phyloP scores from a whole-genome alignment of 371 early-diverging fungal genomes.

The Mucor indicus region DNA sequence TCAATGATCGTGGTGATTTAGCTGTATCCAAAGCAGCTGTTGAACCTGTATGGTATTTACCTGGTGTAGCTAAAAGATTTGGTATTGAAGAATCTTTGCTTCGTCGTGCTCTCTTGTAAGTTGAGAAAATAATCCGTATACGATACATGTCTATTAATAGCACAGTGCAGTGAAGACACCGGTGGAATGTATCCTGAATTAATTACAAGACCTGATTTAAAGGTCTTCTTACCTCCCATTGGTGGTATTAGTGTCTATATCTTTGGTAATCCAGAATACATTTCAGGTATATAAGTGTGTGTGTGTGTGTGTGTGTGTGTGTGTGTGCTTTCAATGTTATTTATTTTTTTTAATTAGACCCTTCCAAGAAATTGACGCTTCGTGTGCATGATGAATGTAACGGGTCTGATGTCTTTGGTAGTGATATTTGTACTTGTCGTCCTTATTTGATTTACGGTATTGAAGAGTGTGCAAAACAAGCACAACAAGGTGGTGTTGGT shows the following conservation, averaged over 20 bases:
- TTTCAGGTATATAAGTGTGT: conserved; percentile 46
- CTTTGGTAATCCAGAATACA: conserved; percentile 82
- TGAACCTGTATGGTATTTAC: conserved; percentile 96
- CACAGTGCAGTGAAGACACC: conserved; percentile 50
- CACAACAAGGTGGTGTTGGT: conserved; percentile 93
- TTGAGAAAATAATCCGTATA: not conserved
- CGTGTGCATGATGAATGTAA: conserved; percentile 94
- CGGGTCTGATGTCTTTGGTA: conserved; percentile 94
- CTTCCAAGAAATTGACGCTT: conserved; percentile 79
- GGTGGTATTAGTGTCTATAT: conserved; percentile 93
- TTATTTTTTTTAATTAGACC: conserved; percentile 44
- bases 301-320: not conserved
- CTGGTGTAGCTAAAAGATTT: conserved; percentile 90
- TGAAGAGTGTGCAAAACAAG: conserved; percentile 85
- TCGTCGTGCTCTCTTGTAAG: conserved; percentile 82
- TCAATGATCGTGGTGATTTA: conserved; percentile 78
- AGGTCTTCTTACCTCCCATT: conserved; percentile 93
- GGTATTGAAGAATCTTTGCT: conserved; percentile 83
- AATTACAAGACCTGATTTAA: conserved; percentile 91
- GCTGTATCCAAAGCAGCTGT: conserved; percentile 92
- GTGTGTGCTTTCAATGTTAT: not conserved
- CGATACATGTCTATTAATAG: not conserved
- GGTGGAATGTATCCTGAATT: conserved; percentile 97
- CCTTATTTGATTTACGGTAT: conserved; percentile 95
- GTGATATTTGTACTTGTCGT: conserved; percentile 92